Conservation (phyloP, 305 asterid species). For the Fraxinus ornus region DNA sequence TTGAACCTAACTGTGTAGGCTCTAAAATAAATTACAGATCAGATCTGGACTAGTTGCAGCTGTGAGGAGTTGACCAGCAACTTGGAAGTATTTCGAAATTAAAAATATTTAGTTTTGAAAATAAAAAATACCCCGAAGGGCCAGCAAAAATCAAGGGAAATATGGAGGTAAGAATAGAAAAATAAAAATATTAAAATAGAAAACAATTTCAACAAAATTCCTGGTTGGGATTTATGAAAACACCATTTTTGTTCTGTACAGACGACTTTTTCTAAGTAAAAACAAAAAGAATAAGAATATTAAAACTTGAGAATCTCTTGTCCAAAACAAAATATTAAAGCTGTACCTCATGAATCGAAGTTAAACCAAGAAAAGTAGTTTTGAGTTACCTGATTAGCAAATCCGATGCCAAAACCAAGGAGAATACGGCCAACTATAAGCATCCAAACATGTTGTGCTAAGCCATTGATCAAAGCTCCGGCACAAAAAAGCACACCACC, state of each 20-base stretch:
- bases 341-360: not conserved
- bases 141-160: not conserved
- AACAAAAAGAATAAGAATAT: constrained; percentile 14
- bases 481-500: constrained; percentile 63
- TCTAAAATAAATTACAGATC: not conserved
- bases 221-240: constrained; percentile 7
- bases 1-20: not conserved
- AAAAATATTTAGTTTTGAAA: not conserved
- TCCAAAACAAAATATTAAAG: not conserved
- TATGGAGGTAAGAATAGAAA: not conserved
- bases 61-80: not conserved
- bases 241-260: constrained; percentile 1
- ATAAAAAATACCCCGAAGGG: not conserved
- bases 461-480: constrained; percentile 60
- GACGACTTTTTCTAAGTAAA: not conserved
- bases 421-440: constrained; percentile 59
- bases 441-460: constrained; percentile 54
- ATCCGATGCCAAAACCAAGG: constrained; percentile 67
- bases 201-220: not conserved
- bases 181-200: not conserved
- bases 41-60: not conserved
- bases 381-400: constrained; percentile 68
- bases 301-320: constrained; percentile 16
- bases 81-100: not conserved
- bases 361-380: not conserved